Conservation (phyloP, 768 basidiomycete genomes). For the Rhodotorula taiwanensis region DNA sequence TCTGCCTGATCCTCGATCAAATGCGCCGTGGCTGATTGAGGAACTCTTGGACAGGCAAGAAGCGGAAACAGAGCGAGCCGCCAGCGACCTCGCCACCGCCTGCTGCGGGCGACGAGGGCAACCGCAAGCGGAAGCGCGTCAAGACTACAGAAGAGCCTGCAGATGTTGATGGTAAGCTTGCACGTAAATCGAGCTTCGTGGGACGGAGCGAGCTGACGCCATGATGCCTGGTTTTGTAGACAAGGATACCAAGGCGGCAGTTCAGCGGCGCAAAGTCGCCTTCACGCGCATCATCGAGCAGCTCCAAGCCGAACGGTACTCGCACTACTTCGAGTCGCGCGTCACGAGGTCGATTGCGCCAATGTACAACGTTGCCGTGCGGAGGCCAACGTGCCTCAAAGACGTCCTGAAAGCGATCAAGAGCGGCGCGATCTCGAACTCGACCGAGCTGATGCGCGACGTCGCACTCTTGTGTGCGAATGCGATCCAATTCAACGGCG, state of each 20-base stretch:
- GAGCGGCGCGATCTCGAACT: constrained; percentile 9
- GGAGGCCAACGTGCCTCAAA: constrained; percentile 16
- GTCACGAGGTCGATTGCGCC: constrained; percentile 15
- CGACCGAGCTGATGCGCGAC: constrained; percentile 24
- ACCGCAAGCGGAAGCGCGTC: background rate
- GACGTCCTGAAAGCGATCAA: constrained; percentile 25
- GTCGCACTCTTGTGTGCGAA: constrained; percentile 31
- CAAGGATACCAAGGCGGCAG: constrained; percentile 1
- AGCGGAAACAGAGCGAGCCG: constrained; percentile 17
- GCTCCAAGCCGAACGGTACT: constrained; percentile 19
- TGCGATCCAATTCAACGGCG: constrained; percentile 36
- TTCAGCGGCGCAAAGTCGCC: constrained; percentile 11
- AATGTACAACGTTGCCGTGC: constrained; percentile 20
- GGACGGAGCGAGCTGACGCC: too few relatives aligned
- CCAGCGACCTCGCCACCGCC: background rate
- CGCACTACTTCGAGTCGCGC: constrained; percentile 23
- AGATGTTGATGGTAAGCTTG: constrained; percentile 1
- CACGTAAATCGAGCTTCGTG: too few relatives aligned
- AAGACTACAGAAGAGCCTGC: constrained; percentile 4
- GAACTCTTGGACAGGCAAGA: background rate
- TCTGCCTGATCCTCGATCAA: too few relatives aligned
- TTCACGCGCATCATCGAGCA: constrained; percentile 18
- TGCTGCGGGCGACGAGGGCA: background rate
- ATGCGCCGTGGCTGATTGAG: background rate
- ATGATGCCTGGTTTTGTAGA: background rate